Base-by-base conservation (phyloP, 2,329 filamentous ascomycete species). In the Aspergillaceae sp. region DNA sequence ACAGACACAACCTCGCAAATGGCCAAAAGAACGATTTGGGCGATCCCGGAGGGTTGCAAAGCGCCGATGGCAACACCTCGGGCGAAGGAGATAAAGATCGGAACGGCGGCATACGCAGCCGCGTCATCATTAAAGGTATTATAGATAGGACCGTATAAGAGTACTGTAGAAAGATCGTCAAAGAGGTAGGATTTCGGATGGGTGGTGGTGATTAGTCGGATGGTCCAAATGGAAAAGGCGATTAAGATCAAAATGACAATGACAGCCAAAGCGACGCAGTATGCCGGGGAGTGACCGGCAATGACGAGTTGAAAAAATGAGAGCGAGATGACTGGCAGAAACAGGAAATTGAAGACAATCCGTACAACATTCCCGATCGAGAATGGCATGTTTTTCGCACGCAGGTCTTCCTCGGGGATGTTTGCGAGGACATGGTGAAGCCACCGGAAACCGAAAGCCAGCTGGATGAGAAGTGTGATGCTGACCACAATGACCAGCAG, bases 81-180 rank as follows among this genome's bases (percentile, higher is more conserved):
- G 48, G 95, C 72, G 60, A 94, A 82, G 4, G 86, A 94, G 48
- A 97, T 74, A 32, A 94, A 72, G 10, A 95, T 81, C 1, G 91
- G 90, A 19, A 96, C 82, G 37, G 95, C 76, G 5, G 91, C 89
- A 65, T 94, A 98, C 0, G 87, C 83, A 5, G 91, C 87, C 0
- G 89, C 88, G 63, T 91, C 86, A 64, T 98, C 92, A 27, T 87
- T 92, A 65, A 94, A 97, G 0, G 92, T 98, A 68, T 98, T 98
- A 68, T 98, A 98, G 5, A 98, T 74, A 4, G 92, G 88, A 0
- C 92, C 92, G 57, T 95, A 97, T 1, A 88, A 77, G 2, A 98
- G 75, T 6, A 97, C 82, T 0, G 88, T 96, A 5, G 88, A 82
- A 42, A 98, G 75, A 59, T 97, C 89, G 66, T 98, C 92, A 63